Conservation (phyloP, 495 filamentous ascomycete species). For the Xylaria scruposa region DNA sequence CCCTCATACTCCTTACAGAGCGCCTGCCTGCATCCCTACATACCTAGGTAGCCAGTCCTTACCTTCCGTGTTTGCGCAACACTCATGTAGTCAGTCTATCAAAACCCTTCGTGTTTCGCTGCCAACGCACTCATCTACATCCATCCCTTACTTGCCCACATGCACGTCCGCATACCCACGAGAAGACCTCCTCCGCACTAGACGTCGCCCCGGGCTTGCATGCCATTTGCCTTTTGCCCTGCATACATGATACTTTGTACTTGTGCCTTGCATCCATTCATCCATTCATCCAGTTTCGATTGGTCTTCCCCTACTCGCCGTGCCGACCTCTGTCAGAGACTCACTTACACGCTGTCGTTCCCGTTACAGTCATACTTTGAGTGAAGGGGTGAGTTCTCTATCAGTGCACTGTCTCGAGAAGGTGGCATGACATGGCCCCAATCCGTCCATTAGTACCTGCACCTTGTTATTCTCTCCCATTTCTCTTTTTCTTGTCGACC, state of each 20-base stretch:
- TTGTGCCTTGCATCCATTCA: conserved; percentile 7
- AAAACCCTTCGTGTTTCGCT: not conserved
- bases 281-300: not conserved
- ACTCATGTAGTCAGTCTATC: not conserved
- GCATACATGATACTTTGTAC: not conserved
- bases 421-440: conserved; percentile 8
- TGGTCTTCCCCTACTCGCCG: not conserved
- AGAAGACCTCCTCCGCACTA: not conserved
- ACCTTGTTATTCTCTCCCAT: not conserved
- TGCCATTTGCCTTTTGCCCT: conserved; percentile 3
- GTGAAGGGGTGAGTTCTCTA: not conserved
- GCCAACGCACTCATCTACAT: not conserved
- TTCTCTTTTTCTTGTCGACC: not conserved
- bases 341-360: not conserved
- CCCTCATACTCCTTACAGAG: not conserved
- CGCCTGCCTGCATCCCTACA: not conserved
- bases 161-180: not conserved
- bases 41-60: not conserved
- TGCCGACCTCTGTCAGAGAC: not conserved
- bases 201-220: not conserved
- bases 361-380: conserved; percentile 1
- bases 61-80: not conserved
- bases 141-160: not conserved
- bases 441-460: not conserved
- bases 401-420: not conserved